phyloP scores from a whole-genome alignment of 2,329 filamentous ascomycete genomes.

The Verticillium dahliae region DNA sequence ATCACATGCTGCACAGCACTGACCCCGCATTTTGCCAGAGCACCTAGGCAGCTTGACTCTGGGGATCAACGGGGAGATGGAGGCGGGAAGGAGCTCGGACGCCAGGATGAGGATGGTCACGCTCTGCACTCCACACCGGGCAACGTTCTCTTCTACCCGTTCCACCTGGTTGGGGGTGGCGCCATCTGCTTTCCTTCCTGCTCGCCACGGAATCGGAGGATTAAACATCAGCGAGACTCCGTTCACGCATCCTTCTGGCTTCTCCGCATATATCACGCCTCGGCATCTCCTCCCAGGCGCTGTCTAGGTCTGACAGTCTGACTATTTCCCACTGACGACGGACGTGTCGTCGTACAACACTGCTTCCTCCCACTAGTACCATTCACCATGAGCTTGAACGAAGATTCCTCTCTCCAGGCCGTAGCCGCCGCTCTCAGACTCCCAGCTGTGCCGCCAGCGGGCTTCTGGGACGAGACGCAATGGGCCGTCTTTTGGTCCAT shows the following conservation, averaged over 20 bases:
- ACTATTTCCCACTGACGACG: background rate
- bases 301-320: background rate
- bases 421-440: conserved; percentile 4
- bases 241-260: background rate
- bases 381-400: background rate
- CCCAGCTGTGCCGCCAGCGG: conserved; percentile 13
- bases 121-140: background rate
- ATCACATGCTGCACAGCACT: background rate
- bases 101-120: background rate
- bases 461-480: conserved; percentile 39
- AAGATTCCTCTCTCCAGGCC: background rate
- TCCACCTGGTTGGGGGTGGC: background rate
- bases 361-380: background rate
- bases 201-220: background rate
- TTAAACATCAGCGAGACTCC: background rate
- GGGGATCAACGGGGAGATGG: background rate
- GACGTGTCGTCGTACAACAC: background rate
- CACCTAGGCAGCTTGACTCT: background rate
- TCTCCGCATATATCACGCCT: background rate
- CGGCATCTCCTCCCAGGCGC: background rate
- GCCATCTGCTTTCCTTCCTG: background rate
- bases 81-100: background rate
- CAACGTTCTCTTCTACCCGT: background rate
- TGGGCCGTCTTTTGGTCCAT: conserved; percentile 49
- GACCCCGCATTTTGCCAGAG: background rate